phyloP scores from a whole-genome alignment of 495 filamentous ascomycete species.

The Hypoxylon rickii region DNA sequence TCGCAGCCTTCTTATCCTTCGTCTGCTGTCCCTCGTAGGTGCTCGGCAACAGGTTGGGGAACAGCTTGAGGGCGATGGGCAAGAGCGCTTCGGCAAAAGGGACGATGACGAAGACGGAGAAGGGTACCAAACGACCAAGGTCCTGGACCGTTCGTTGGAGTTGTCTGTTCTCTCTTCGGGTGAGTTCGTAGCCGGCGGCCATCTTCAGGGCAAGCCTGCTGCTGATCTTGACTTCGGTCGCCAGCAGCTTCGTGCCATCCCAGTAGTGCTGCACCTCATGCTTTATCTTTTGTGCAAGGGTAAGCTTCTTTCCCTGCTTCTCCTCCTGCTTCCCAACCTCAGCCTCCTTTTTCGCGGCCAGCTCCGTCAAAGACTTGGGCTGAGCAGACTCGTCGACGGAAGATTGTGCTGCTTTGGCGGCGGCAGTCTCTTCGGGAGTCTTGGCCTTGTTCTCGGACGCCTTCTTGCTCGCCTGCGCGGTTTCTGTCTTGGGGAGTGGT shows the following conservation, averaged over 20 bases:
- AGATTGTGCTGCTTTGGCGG: constrained; percentile 23
- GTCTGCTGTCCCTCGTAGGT: constrained; percentile 93
- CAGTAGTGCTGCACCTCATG: constrained; percentile 92
- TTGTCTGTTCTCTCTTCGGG: constrained; percentile 89
- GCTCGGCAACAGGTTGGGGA: constrained; percentile 95
- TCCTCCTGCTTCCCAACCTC: constrained; percentile 71
- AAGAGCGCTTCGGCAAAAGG: constrained; percentile 96
- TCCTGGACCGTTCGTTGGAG: constrained; percentile 92
- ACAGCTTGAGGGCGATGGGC: constrained; percentile 87
- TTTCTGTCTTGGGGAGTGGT: constrained; percentile 63
- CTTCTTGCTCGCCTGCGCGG: constrained; percentile 43
- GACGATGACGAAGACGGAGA: constrained; percentile 95
- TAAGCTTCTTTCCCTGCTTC: constrained; percentile 71
- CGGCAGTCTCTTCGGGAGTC: constrained; percentile 41
- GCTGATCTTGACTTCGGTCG: constrained; percentile 91
- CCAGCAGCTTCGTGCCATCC: constrained; percentile 98
- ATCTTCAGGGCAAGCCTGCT: constrained; percentile 91
- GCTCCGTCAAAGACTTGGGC: constrained; percentile 37
- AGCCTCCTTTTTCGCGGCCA: constrained; percentile 42
- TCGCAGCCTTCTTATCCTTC: constrained; percentile 84
- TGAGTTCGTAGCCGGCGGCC: constrained; percentile 96
- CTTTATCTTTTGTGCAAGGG: constrained; percentile 88
- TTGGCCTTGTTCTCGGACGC: constrained; percentile 42
- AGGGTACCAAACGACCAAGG: constrained; percentile 89
- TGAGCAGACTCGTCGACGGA: constrained; percentile 25